Percentiles rank a stretch among this genome's conserved stretches.
phyloP scores from a whole-genome alignment of 1,284 basidiomycete genomes.

The Pseudozyma tsukubaensis region DNA sequence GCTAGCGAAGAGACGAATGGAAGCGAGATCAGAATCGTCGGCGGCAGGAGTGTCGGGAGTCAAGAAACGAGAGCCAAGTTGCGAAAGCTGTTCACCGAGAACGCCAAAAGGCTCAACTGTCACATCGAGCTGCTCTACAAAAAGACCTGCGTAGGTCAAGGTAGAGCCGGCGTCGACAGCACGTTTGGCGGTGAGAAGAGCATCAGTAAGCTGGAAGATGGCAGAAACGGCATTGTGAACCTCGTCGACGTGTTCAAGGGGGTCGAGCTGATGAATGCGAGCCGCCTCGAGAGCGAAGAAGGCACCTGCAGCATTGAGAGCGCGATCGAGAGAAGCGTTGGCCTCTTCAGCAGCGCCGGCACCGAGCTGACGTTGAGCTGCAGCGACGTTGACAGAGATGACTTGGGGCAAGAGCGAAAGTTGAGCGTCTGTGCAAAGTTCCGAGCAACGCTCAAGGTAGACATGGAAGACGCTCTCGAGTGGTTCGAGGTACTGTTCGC shows the following conservation, averaged over 20 bases:
- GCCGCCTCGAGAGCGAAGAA: constrained; percentile 18
- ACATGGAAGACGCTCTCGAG: constrained; percentile 27
- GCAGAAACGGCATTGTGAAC: constrained; percentile 10
- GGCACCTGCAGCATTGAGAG: constrained; percentile 25
- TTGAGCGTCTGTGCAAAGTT: not conserved
- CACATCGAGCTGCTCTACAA: constrained; percentile 20
- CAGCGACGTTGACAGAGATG: constrained; percentile 50
- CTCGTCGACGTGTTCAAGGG: not conserved
- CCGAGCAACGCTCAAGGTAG: constrained; percentile 18
- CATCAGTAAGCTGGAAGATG: constrained; percentile 27
- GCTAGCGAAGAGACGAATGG: constrained; percentile 34
- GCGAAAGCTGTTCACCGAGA: constrained; percentile 17
- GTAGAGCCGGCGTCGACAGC: constrained; percentile 42
- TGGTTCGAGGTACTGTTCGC: constrained; percentile 21
- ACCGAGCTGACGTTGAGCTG: constrained; percentile 30
- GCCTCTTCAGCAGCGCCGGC: constrained; percentile 33
- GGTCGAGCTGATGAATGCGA: constrained; percentile 5
- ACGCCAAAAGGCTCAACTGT: constrained; percentile 4
- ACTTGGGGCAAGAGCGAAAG: constrained; percentile 11
- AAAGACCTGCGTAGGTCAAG: constrained; percentile 36
- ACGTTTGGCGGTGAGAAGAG: constrained; percentile 22
- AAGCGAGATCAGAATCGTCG: constrained; percentile 3
- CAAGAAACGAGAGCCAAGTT: constrained; percentile 24
- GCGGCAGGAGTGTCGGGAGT: constrained; percentile 15
- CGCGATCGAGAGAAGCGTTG: constrained; percentile 36